Conservation (phyloP, 768 basidiomycete genomes). For the Coprinopsis strossmayeri region DNA sequence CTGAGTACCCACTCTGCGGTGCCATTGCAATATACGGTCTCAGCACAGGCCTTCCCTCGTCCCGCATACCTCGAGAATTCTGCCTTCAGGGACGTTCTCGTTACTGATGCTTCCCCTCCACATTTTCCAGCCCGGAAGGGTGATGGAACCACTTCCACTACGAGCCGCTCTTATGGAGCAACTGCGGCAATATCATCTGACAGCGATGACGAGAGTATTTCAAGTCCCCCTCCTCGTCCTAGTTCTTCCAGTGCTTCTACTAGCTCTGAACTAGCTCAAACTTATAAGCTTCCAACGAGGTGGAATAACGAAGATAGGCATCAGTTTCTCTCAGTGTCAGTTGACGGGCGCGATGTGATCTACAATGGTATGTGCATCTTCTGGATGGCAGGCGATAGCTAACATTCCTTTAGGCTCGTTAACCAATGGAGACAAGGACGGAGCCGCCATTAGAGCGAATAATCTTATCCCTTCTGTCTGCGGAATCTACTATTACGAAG, state of each 20-base stretch:
- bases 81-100: slow-evolving; percentile 62
- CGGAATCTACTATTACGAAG: slow-evolving; percentile 94
- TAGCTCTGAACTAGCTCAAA: slow-evolving; percentile 29
- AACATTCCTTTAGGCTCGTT: slow-evolving; percentile 37
- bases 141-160: slow-evolving; percentile 20
- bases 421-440: slow-evolving; percentile 67
- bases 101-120: slow-evolving; percentile 40
- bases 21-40: slow-evolving; percentile 20
- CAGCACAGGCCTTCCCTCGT: slow-evolving; percentile 43
- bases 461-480: slow-evolving; percentile 76
- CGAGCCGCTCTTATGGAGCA: slow-evolving; percentile 15
- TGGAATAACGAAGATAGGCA: slow-evolving; percentile 72
- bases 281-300: slow-evolving; percentile 60
- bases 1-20: slow-evolving; percentile 21
- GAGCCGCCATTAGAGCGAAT: slow-evolving; percentile 75
- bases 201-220: slow-evolving; percentile 62
- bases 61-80: slow-evolving; percentile 77
- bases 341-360: slow-evolving; percentile 68
- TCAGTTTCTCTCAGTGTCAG: slow-evolving; percentile 50
- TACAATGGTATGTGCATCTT: slow-evolving; percentile 48
- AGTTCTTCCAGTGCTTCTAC: slow-evolving; percentile 1
- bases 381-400: slow-evolving; percentile 1
- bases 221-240: slow-evolving; percentile 33
- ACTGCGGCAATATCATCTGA: slow-evolving; percentile 35
- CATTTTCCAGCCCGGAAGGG: slow-evolving; percentile 32